Conservation (phyloP, 805 yeast species). For the Candida tallmaniae region DNA sequence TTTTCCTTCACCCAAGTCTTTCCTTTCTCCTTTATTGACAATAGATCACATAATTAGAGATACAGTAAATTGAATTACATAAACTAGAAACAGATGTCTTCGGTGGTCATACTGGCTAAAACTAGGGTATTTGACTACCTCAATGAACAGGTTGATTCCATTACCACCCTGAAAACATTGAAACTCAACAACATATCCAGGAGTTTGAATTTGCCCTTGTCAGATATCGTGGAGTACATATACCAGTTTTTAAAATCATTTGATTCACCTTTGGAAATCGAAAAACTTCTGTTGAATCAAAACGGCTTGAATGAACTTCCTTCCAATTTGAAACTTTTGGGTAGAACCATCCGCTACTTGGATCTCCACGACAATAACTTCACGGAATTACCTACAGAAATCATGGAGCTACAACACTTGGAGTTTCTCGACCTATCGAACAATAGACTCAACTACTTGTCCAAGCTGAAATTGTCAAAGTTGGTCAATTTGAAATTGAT, state of each 20-base stretch:
- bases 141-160: conserved; percentile 20
- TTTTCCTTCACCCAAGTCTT: no score
- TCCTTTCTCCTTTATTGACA: no score
- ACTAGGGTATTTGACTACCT: conserved; percentile 13
- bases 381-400: conserved; percentile 44
- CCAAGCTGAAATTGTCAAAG: conserved; percentile 33
- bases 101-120: conserved; percentile 2
- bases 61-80: no score
- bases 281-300: conserved; percentile 50
- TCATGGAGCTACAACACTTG: conserved; percentile 35
- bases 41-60: no score
- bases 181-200: conserved; percentile 14
- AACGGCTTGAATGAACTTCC: conserved; percentile 50
- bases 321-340: conserved; percentile 37
- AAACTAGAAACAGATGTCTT: no score
- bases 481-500: conserved; percentile 50
- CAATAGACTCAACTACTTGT: conserved; percentile 48
- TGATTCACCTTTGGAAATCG: conserved; percentile 30
- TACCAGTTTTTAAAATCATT: conserved; percentile 18
- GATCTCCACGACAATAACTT: conserved; percentile 64
- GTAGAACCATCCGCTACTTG: conserved; percentile 47
- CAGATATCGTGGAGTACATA: conserved; percentile 19
- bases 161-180: conserved; percentile 17
- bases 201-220: conserved; percentile 7
- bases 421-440: conserved; percentile 65